Base-by-base conservation (phyloP, 108 stramenopile genomes). In the Fragilaria crotonensis region DNA sequence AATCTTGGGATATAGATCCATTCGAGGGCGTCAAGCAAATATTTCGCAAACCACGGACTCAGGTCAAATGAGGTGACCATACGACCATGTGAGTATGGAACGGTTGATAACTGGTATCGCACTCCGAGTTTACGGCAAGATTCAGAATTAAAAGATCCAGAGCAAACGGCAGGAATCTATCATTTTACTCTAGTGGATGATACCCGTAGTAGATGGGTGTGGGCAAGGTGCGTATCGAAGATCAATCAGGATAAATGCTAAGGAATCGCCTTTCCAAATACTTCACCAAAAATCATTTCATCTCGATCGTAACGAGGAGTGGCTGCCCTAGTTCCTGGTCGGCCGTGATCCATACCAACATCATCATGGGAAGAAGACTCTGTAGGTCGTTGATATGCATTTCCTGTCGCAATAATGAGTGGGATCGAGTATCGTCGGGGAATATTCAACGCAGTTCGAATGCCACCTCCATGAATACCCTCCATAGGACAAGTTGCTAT, bases 401-500 rank as follows among this genome's bases (percentile, higher is more conserved):
- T 78, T 1, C 89, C 85, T 2, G 80, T 72, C 25, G 78, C 67
- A 21, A 91, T 79, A 59, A 91, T 79, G 23, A 91, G 52, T 27
- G 89, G 89, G 23, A 77, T 67, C 1, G 54, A 56, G 23, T 56
- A 56, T 33, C 54, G 54, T 20, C 54, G 54, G 18, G 89, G 85
- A 31, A 91, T 72, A 2, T 61, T 62, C 59, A 91, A 76, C 5
- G 62, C 80, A 28, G 56, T 68, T 54, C 85, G 71, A 33, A 86
- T 71, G 4, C 85, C 85, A 36, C 59, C 46, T 1, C 73, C 79
- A 57, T 75, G 63, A 32, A 84, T 74, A 0, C 95, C 95, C 66
- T 96, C 95, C 92, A 96, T 96, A 25, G 93, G 95, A 66, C 87
- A 89, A 5, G 93, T 87, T 5, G 81, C 86, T 22, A 94, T 25